Evolutionary conservation across 2,329 filamentous ascomycete genomes (phyloP), one percentile per base, ranked within the genome.

Genomic region (Periconia sp.): DNA sequence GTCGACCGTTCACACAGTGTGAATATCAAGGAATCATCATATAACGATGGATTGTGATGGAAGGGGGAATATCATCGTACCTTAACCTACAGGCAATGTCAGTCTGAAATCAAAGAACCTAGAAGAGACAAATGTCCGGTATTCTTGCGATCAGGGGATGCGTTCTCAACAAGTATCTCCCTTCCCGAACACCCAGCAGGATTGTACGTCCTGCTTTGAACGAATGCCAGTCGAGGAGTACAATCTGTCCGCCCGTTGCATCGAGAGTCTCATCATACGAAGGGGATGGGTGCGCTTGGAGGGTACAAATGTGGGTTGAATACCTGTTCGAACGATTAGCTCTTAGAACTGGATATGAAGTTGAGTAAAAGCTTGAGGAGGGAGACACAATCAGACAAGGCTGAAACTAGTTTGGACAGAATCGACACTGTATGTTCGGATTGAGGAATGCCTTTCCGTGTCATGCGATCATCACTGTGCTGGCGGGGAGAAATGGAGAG

Each of bases 371-470:
- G 29, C 48, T 44, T 37, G 17, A 39, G 28, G 32, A 30, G 41
- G 48, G 49, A 35, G 54, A 56, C 58, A 60, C 57, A 62, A 71
- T 84, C 81, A 84, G 81, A 84, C 81, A 84, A 84, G 81, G 81
- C 81, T 84, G 81, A 84, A 84, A 84, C 81, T 85, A 82, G 69
- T 75, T 68, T 68, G 71, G 76, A 83, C 79, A 80, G 75, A 77
- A 80, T 84, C 81, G 78, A 83, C 81, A 84, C 78, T 71, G 68
- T 74, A 70, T 73, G 72, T 84, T 84, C 79, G 78, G 81, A 74
- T 79, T 79, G 81, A 84, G 81, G 81, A 84, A 84, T 84, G 81
- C 81, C 82, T 80, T 76, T 81, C 78, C 77, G 78, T 82, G 81
- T 84, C 81, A 71, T 74, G 70, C 70, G 69, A 77, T 84, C 81